A percentile compares a stretch with the other conserved stretches of the same genome.
Evolutionary conservation across 2,329 filamentous ascomycete genomes (phyloP).

Genomic region (Fusarium armeniacum): DNA sequence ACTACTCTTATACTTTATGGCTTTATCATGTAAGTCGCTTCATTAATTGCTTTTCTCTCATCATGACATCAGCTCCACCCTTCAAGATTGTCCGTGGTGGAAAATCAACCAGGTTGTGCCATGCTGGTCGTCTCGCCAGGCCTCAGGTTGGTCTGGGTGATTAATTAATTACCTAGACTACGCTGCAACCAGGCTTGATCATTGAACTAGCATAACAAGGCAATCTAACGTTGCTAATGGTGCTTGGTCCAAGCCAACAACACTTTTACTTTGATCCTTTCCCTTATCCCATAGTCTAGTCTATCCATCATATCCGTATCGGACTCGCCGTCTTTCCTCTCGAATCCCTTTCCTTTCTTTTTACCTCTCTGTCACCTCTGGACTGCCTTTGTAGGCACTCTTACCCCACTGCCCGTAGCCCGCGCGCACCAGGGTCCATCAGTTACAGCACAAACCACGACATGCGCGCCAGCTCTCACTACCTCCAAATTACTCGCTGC

Average conservation of each 20-base stretch:
- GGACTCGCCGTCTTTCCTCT: slow-evolving; percentile 25
- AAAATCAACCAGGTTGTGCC: slow-evolving; percentile 29
- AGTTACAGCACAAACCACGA: slow-evolving; percentile 22
- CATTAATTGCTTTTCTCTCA: slow-evolving; percentile 17
- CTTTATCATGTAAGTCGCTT: slow-evolving; percentile 38
- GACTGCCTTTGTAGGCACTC: neutral
- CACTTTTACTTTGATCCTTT: slow-evolving; percentile 20
- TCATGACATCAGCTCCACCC: slow-evolving; percentile 39
- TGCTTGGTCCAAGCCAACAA: slow-evolving; percentile 42
- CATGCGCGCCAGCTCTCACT: slow-evolving; percentile 35
- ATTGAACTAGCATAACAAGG: slow-evolving; percentile 41
- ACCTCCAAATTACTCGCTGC: slow-evolving; percentile 30
- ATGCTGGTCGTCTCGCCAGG: slow-evolving; percentile 30
- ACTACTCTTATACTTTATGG: slow-evolving; percentile 33
- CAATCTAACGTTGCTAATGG: slow-evolving; percentile 44
- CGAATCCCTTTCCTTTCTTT: slow-evolving; percentile 18
- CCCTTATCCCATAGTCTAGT: slow-evolving; percentile 3
- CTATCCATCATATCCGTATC: slow-evolving; percentile 24
- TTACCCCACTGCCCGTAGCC: slow-evolving; percentile 8
- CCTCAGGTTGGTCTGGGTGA: slow-evolving; percentile 38
- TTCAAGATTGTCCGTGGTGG: slow-evolving; percentile 16
- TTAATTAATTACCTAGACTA: slow-evolving; percentile 38
- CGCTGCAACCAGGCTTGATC: slow-evolving; percentile 6
- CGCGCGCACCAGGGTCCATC: slow-evolving; percentile 10
- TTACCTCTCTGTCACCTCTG: slow-evolving; percentile 4